These are phyloP conservation scores for Vanderwaltozyma polyspora DNA, from an alignment of 805 yeast genomes.

Conservation along the genomic window DNA sequence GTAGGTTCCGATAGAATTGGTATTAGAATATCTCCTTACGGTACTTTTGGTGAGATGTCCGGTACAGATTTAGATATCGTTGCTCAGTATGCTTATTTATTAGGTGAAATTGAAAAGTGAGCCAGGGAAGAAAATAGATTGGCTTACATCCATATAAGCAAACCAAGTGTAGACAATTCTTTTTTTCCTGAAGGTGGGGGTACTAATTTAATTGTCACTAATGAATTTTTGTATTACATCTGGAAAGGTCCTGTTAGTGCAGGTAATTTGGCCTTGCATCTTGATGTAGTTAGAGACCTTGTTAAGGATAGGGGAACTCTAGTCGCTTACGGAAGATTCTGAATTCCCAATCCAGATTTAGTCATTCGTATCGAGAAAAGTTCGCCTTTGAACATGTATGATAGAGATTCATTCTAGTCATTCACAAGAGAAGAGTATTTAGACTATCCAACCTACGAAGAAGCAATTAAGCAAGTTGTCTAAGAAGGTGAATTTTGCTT, in stretches of 20 bases:
- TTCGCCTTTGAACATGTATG: conserved; percentile 31
- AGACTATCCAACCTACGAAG: conserved; percentile 31
- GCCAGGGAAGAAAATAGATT: conserved; percentile 25
- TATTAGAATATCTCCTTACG: conserved; percentile 39
- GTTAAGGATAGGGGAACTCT: conserved; percentile 34
- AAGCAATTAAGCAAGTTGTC: conserved; percentile 16
- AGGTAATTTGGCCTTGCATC: conserved; percentile 26
- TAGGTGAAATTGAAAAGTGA: conserved; percentile 30
- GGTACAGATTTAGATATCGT: conserved; percentile 27
- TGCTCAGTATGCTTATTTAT: conserved; percentile 30
- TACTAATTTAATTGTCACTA: conserved; percentile 22
- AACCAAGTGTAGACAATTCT: conserved; percentile 30
- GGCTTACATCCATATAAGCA: conserved; percentile 32
- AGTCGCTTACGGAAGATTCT: conserved; percentile 35
- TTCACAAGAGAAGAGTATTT: conserved; percentile 30
- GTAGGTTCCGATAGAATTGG: conserved; percentile 42
- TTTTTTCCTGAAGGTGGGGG: conserved; percentile 19
- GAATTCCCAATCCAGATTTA: conserved; percentile 46
- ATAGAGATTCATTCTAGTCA: conserved; percentile 38
- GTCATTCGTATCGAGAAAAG: conserved; percentile 33
- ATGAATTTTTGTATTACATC: conserved; percentile 30
- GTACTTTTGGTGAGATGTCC: conserved; percentile 28
- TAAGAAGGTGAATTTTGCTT: no score
- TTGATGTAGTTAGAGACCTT: conserved; percentile 22
- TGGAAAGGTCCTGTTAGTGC: conserved; percentile 38